Evolutionary conservation across 2,329 filamentous ascomycete genomes (phyloP).

Genomic region (Dothistroma septosporum): DNA sequence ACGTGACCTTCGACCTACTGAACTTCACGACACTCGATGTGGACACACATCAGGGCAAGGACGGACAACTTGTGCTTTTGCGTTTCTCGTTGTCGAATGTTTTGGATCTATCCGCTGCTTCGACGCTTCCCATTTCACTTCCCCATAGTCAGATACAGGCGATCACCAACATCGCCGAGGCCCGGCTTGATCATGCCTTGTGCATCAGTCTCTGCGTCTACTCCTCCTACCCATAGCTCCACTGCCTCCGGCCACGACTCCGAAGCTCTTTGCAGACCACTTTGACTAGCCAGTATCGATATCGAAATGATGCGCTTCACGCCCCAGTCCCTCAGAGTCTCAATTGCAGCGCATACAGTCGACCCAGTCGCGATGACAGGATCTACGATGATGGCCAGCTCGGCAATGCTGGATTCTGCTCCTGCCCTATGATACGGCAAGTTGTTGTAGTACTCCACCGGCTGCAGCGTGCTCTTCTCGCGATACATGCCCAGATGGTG

Average conservation of each 20-base stretch:
- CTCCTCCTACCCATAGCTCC: conserved; percentile 75
- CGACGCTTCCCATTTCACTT: conserved; percentile 54
- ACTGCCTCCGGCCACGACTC: conserved; percentile 72
- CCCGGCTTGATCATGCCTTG: conserved; percentile 88
- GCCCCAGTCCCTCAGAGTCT: conserved; percentile 86
- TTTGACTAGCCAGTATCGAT: conserved; percentile 66
- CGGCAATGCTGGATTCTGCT: conserved; percentile 43
- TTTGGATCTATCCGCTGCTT: neutral
- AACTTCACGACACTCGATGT: conserved; percentile 10
- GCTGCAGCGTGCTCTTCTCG: conserved; percentile 78
- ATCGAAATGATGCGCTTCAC: conserved; percentile 76
- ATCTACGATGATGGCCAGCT: conserved; percentile 79
- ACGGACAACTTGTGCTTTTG: neutral
- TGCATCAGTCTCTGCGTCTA: conserved; percentile 70
- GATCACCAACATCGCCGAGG: conserved; percentile 83
- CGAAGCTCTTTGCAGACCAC: conserved; percentile 68
- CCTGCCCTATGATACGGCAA: conserved; percentile 65
- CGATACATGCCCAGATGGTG: conserved; percentile 95
- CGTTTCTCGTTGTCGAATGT: neutral
- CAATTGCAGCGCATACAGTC: conserved; percentile 83
- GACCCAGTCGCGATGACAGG: conserved; percentile 92
- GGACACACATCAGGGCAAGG: neutral
- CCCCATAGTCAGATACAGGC: conserved; percentile 82
- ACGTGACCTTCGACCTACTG: neutral
- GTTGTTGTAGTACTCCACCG: conserved; percentile 98